phyloP scores from a whole-genome alignment of 1,139 yeast genomes.

The Suhomyces ambrosiae region DNA sequence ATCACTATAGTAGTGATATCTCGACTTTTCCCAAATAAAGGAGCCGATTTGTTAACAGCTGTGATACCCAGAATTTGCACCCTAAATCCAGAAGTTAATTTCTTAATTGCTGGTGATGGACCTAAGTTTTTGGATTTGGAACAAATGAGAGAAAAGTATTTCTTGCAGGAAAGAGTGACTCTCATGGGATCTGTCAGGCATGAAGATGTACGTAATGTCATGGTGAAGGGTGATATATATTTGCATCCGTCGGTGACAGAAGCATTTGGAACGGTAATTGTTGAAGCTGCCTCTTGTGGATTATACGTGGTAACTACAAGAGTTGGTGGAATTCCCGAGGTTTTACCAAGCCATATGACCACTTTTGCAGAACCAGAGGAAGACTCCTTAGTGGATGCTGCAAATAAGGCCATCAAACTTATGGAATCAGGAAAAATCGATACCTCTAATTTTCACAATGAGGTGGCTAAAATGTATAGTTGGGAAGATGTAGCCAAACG shows the following conservation, averaged over 20 bases:
- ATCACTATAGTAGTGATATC: conserved; percentile 91
- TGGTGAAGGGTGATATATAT: conserved; percentile 93
- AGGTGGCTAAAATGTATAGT: conserved; percentile 81
- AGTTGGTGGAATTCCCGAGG: conserved; percentile 98
- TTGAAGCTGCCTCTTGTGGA: conserved; percentile 98
- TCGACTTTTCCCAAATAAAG: conserved; percentile 92
- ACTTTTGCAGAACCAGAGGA: conserved; percentile 85
- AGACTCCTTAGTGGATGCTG: conserved; percentile 71
- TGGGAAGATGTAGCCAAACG: conserved; percentile 90
- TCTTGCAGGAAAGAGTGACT: conserved; percentile 84
- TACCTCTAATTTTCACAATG: conserved; percentile 75
- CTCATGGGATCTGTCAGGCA: conserved; percentile 87
- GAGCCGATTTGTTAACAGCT: conserved; percentile 85
- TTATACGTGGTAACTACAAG: conserved; percentile 89
- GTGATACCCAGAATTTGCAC: conserved; percentile 83
- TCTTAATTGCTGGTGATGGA: conserved; percentile 94
- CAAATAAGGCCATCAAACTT: conserved; percentile 62
- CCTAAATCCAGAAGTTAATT: conserved; percentile 63
- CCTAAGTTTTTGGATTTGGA: conserved; percentile 92
- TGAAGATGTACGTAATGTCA: conserved; percentile 89
- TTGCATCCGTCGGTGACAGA: conserved; percentile 93
- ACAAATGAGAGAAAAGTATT: conserved; percentile 88
- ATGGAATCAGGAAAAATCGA: conserved; percentile 63
- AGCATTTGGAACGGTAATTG: conserved; percentile 96
- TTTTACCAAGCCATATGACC: conserved; percentile 90